These are phyloP conservation scores for Cyclotella cryptica DNA, from an alignment of 108 stramenopile species.

Conservation along the genomic window DNA sequence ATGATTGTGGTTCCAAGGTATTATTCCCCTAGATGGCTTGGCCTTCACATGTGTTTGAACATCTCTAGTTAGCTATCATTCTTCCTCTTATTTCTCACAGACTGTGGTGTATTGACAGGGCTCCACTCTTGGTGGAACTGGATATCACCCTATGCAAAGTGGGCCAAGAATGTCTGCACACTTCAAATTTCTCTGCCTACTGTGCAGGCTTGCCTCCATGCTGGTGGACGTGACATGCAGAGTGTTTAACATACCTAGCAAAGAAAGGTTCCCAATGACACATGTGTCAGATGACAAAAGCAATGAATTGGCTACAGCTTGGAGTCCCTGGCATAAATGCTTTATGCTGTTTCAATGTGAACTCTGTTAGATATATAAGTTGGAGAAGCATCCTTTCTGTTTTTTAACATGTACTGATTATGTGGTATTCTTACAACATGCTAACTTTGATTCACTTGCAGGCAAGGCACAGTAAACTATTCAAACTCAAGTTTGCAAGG, in stretches of 20 bases:
- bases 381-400: too few relatives aligned
- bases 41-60: slow-evolving; percentile 51
- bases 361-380: slow-evolving; percentile 52
- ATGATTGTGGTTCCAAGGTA: too few relatives aligned
- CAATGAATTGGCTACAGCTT: too few relatives aligned
- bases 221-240: slow-evolving; percentile 19
- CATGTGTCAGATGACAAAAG: slow-evolving; percentile 33
- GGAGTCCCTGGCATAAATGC: slow-evolving; percentile 35
- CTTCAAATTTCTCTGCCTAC: slow-evolving; percentile 33
- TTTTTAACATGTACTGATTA: too few relatives aligned
- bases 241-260: slow-evolving; percentile 33
- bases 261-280: not conserved
- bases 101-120: slow-evolving; percentile 33
- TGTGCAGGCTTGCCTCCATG: slow-evolving; percentile 21
- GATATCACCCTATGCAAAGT: slow-evolving; percentile 19
- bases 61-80: slow-evolving; percentile 27
- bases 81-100: too few relatives aligned
- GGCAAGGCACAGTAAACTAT: too few relatives aligned
- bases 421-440: too few relatives aligned
- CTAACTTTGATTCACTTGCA: too few relatives aligned
- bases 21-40: slow-evolving; percentile 34
- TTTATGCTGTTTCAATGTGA: slow-evolving; percentile 58
- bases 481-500: too few relatives aligned
- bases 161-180: slow-evolving; percentile 15
- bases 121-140: slow-evolving; percentile 36